Evolutionary conservation across 2,329 filamentous ascomycete genomes (phyloP).

Genomic region (Teratosphaeria gauchensis): DNA sequence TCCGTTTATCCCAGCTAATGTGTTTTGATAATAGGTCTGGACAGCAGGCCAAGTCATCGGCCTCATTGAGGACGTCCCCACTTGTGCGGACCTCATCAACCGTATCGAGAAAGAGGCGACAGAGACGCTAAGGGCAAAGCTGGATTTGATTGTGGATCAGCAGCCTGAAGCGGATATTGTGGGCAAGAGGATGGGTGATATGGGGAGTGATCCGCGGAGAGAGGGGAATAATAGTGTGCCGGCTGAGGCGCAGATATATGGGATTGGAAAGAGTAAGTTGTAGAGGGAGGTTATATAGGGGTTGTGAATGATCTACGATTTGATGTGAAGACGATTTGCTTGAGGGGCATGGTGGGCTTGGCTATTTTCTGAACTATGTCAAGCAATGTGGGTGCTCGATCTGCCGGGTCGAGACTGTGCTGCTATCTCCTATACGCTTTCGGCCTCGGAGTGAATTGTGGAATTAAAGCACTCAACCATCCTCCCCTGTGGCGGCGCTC

Average conservation of each 20-base stretch:
- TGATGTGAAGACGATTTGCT: no score
- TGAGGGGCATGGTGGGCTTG: no score
- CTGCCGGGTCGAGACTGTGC: no score
- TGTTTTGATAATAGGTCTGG: slow-evolving; percentile 60
- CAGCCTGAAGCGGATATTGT: slow-evolving; percentile 23
- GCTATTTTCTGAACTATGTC: no score
- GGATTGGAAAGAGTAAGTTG: slow-evolving; percentile 28
- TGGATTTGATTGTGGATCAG: slow-evolving; percentile 30
- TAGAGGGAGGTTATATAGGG: slow-evolving; percentile 1
- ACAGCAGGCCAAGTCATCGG: slow-evolving; percentile 89
- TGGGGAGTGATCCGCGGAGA: slow-evolving; percentile 12
- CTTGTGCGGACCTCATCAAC: slow-evolving; percentile 35
- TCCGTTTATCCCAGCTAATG: background rate
- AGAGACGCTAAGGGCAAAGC: slow-evolving; percentile 21
- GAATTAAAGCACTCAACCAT: background rate
- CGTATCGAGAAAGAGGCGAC: slow-evolving; percentile 34
- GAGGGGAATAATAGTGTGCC: slow-evolving; percentile 27
- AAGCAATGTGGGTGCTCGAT: no score
- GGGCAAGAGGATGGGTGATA: slow-evolving; percentile 19
- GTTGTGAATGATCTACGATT: no score
- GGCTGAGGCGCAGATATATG: slow-evolving; percentile 32
- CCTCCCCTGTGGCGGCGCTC: background rate
- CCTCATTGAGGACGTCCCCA: slow-evolving; percentile 43
- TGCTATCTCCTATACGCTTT: background rate
- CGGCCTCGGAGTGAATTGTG: background rate